Base-by-base conservation (phyloP, 2,329 filamentous ascomycete genomes). In the Drechslerella stenobrocha region DNA sequence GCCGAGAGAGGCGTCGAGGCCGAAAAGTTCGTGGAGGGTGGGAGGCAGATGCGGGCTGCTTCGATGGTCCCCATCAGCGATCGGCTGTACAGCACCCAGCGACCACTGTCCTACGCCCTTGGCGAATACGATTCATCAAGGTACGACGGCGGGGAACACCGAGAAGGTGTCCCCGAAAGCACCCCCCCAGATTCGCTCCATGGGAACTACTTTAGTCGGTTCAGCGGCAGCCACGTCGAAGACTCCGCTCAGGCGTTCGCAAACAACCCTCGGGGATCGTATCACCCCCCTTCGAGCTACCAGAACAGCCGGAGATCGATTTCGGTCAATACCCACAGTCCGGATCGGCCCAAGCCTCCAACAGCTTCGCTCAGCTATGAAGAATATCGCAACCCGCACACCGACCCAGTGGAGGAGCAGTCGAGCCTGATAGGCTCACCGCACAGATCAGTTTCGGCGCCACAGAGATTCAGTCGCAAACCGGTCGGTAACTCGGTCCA, bases 281-380 rank as follows among this genome's bases (percentile, higher is more conserved):
- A 67, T 18, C 22, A 51, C 37, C 63, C 63, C 13, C 63, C 63
- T 26, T 60, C 63, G 2, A 60, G 63, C 37, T 67, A 51, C 45
- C 55, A 50, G 20, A 52, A 51, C 30, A 60, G 51, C n/a, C 55
- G 50, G 42, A 34, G 63, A 45, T 37, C 63, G 18, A 30, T 44
- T 22, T 67, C 63, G n/a, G 55, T 55, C 23, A 56, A 55, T 13
- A 24, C n/a, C 26, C 26, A 37, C 7, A 28, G 37, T 40, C 52
- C 61, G 28, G 63, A 56, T 13, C 55, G 63, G 13, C 55, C 55
- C 11, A 23, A 37, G 15, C 26, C 52, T 8, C 63, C 63, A n/a
- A 60, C 55, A 20, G 63, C 63, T 18, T 67, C 63, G 5, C n/a
- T 67, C 22, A 67, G 50, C 30, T 67, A 67, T 30, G 63, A 67